Base-by-base conservation (phyloP, 129 eudicot species). In the Heracleum sosnowskyi region DNA sequence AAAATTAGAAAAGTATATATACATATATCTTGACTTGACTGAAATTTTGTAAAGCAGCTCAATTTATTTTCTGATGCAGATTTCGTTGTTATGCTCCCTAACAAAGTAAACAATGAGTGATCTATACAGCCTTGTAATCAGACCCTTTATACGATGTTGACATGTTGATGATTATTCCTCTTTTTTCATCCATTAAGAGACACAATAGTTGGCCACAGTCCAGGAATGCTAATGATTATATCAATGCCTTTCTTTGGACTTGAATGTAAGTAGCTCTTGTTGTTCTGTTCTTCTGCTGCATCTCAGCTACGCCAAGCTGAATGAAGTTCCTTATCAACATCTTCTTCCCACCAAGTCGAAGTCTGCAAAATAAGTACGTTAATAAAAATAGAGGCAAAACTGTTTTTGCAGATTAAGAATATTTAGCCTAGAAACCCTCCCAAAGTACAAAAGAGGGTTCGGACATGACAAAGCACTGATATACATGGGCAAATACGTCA, bases 301-400 rank as follows among this genome's bases (percentile, higher is more conserved):
- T 77, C 66, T 95, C 88, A 95, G 89, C 76, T 90, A 82, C 99
- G 96, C 99, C 99, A 95, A 78, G 88, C 97, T 36, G 99, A 85
- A 82, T 93, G 91, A 69, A 85, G 71, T 80, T 95, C 99, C 81
- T 88, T 69, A 1, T 91, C 99, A 26, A 87, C 86, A 9, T 88
- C 96, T 84, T 92, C 97, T 81, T 95, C 99, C 97, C 97, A 95
- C 99, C 99, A 95, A 41, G 99, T 95, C 24, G 92, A 84, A 35
- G 69, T 88, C 97, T 95, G 92, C 82, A 10, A 69, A 15, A 33
- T 36, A 37, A 24, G 60, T 31, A 45, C 16, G 63, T 26, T 74
- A 37, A 22, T 7, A 1, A 0, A 57, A 57, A 22, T 26, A 18
- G 0, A 70, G 24, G 44, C 42, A 70, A 9, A 39, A 11, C 11